Evolutionary conservation across 2,329 filamentous ascomycete genomes (phyloP).

Genomic region (Neospermospora avenae): DNA sequence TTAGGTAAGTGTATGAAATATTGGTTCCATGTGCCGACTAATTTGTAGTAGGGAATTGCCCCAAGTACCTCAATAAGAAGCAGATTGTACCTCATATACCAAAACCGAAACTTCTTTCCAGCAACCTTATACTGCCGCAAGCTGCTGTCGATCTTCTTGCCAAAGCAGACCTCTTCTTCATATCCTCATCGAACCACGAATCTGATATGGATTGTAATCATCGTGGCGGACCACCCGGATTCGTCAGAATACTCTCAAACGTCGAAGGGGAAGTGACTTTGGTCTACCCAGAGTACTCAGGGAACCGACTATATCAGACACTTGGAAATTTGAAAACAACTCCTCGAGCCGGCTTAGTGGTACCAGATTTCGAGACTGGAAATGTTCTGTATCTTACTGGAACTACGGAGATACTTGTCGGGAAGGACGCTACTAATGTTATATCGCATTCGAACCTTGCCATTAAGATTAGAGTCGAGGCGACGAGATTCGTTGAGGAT

Average conservation of each 20-base stretch:
- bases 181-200: slow-evolving; percentile 61
- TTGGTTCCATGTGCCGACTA: neutral
- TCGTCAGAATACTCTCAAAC: slow-evolving; percentile 66
- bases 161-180: slow-evolving; percentile 72
- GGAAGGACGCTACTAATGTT: slow-evolving; percentile 56
- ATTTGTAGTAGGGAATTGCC: slow-evolving; percentile 62
- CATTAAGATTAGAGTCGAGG: slow-evolving; percentile 61
- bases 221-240: slow-evolving; percentile 71
- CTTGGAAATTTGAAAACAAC: slow-evolving; percentile 71
- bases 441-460: slow-evolving; percentile 71
- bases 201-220: slow-evolving; percentile 80
- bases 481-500: slow-evolving; percentile 58
- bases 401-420: slow-evolving; percentile 61
- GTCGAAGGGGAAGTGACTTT: slow-evolving; percentile 44
- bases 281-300: slow-evolving; percentile 77
- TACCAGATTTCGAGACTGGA: slow-evolving; percentile 72
- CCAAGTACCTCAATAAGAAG: slow-evolving; percentile 82
- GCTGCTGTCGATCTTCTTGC: slow-evolving; percentile 48
- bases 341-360: slow-evolving; percentile 64
- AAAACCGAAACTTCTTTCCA: slow-evolving; percentile 48
- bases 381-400: slow-evolving; percentile 73
- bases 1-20: slow-evolving; percentile 44
- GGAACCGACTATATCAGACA: slow-evolving; percentile 80
- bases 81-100: slow-evolving; percentile 54
- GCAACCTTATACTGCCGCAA: slow-evolving; percentile 37